phyloP scores from a whole-genome alignment of 345 rosid species.

The Anacardium occidentale region DNA sequence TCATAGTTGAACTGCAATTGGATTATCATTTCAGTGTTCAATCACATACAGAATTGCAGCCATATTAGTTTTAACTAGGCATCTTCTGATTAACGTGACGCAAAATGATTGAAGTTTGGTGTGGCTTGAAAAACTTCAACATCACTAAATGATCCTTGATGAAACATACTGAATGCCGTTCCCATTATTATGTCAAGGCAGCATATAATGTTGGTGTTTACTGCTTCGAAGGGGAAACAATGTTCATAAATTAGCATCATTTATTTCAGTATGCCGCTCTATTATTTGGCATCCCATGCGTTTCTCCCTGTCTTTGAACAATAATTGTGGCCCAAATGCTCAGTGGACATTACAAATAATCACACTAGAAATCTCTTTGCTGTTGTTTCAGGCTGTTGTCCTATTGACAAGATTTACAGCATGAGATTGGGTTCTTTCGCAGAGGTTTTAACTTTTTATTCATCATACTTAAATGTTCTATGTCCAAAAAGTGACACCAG shows the following conservation, averaged over 20 bases:
- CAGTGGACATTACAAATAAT: background rate
- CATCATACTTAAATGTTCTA: background rate
- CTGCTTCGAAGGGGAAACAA: conserved; percentile 5
- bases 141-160: background rate
- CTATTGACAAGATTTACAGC: background rate
- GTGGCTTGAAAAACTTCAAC: background rate
- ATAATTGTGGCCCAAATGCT: background rate
- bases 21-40: conserved; percentile 25
- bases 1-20: conserved; percentile 41
- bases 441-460: background rate
- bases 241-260: background rate
- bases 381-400: background rate
- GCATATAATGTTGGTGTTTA: background rate
- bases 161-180: background rate
- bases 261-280: background rate
- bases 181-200: background rate
- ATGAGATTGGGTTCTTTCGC: too few species aligned
- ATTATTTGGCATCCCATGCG: background rate
- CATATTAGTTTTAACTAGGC: background rate
- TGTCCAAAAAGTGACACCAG: background rate
- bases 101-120: background rate
- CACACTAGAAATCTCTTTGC: background rate
- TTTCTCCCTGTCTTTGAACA: background rate
- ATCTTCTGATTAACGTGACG: background rate
- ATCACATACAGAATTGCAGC: conserved; percentile 8